Evolutionary conservation across 1,284 basidiomycete species (phyloP), one percentile per base, ranked within the genome.

Genomic region (Rhodotorula sp.): DNA sequence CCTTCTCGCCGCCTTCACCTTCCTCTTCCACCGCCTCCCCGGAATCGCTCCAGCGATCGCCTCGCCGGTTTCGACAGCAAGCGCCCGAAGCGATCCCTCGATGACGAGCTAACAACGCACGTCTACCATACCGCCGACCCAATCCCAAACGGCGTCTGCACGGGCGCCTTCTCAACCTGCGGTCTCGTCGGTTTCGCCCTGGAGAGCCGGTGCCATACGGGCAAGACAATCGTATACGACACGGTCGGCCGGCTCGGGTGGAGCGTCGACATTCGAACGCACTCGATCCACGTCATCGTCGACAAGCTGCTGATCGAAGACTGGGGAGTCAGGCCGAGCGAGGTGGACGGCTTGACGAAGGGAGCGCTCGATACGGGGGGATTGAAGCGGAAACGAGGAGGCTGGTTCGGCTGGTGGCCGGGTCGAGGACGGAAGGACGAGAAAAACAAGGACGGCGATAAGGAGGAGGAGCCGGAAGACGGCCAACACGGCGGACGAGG

Each of bases 1-100:
- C 91, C 96, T 1, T 87, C 96, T 1, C 79, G 82, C 54, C 86
- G 95, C 27, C 83, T 99, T 39, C 96, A 99, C 81, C 84, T 99
- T 17, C 96, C 95, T 0, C 75, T 83, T 8, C 84, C 84, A 19
- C 84, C 84, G 0, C 79, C 36, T 17, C 36, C 36, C 1, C 36
- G 55, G 36, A 57, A 57, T 36, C 36, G n/a, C 24, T 44, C 55
- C 24, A 6, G 39, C 39, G 39, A 44, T 13, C 39, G 19, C 19
- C 39, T 44, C 39, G 11, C 36, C 15, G n/a, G 24, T 15, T 8
- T 79, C 30, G 59, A 64, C 53, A 44, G 34, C 30, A 15, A 9
- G n/a, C 39, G 27, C 49, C 52, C 19, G 51, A 71, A 24, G 19
- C 61, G 61, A 20, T 54, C 47, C 24, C 47, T 68, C 53, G 65